Conservation (phyloP, 176 grass and related monocot genomes). For the Areca catechu region DNA sequence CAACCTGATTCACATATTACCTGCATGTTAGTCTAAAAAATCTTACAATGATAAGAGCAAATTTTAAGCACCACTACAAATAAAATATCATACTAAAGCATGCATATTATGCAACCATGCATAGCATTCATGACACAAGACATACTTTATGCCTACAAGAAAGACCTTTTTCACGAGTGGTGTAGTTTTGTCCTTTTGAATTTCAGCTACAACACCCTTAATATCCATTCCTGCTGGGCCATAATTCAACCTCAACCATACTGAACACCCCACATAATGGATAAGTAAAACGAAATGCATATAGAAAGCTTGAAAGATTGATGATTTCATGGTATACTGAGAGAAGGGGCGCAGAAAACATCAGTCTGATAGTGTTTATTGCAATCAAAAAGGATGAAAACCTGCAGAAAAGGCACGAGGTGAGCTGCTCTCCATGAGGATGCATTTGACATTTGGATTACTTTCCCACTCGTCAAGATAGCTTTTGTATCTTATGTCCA, state of each 20-base stretch:
- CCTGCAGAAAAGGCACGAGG: slow-evolving; percentile 89
- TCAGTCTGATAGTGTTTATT: no score
- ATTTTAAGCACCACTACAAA: background rate
- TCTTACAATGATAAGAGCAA: no score
- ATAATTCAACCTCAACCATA: slow-evolving; percentile 45
- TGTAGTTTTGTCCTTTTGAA: slow-evolving; percentile 84
- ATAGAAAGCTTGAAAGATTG: background rate
- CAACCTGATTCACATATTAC: no score
- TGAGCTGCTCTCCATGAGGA: slow-evolving; percentile 85
- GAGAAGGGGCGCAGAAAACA: no score
- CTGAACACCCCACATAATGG: slow-evolving; percentile 31
- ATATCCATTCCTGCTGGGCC: slow-evolving; percentile 99
- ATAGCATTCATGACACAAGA: background rate
- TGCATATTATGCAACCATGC: background rate
- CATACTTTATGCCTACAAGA: slow-evolving; percentile 15
- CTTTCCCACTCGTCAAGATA: slow-evolving; percentile 51
- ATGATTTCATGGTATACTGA: no score
- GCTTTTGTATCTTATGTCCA: slow-evolving; percentile 11
- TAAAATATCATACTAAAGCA: no score
- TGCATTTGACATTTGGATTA: slow-evolving; percentile 71
- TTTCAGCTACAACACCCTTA: slow-evolving; percentile 90
- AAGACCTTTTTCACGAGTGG: slow-evolving; percentile 90
- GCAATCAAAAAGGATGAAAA: background rate
- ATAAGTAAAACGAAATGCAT: slow-evolving; percentile 25
- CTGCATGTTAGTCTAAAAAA: background rate